A percentile compares a stretch with the other conserved stretches of the same genome.
Evolutionary conservation across 2,329 filamentous ascomycete genomes (phyloP).

Genomic region (Aspergillus viridinutans): DNA sequence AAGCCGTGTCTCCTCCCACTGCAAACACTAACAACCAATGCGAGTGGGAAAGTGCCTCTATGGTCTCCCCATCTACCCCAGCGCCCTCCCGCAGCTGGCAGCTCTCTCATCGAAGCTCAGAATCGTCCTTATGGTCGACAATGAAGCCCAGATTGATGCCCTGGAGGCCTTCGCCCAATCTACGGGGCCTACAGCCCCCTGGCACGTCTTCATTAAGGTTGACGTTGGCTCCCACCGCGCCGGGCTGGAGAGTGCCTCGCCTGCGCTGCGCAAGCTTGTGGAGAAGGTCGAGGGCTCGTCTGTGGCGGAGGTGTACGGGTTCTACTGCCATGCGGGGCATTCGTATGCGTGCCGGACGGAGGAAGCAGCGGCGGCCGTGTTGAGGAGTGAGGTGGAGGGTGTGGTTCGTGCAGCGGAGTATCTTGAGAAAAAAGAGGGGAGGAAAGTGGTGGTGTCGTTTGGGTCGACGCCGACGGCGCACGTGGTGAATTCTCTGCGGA

Average conservation of each 20-base stretch:
- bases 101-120: constrained; percentile 26
- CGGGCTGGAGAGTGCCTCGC: constrained; percentile 13
- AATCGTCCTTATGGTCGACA: constrained; percentile 36
- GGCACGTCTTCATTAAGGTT: constrained; percentile 25
- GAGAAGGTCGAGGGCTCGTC: constrained; percentile 13
- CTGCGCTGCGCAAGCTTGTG: constrained; percentile 9
- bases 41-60: constrained; percentile 29
- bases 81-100: constrained; percentile 28
- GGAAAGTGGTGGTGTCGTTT: constrained; percentile 18
- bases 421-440: neutral
- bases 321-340: constrained; percentile 25
- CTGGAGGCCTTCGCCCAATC: constrained; percentile 14
- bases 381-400: constrained; percentile 15
- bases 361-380: constrained; percentile 17
- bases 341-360: constrained; percentile 21
- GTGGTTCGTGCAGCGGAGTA: constrained; percentile 13
- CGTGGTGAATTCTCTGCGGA: constrained; percentile 14
- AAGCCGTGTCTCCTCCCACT: neutral
- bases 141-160: constrained; percentile 19
- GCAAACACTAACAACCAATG: neutral
- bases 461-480: constrained; percentile 25
- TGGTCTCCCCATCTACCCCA: constrained; percentile 38
- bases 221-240: constrained; percentile 22
- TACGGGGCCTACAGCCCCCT: neutral
- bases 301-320: constrained; percentile 14